Conservation (phyloP, 1,139 yeast species). For the Yamadazyma dendronema region DNA sequence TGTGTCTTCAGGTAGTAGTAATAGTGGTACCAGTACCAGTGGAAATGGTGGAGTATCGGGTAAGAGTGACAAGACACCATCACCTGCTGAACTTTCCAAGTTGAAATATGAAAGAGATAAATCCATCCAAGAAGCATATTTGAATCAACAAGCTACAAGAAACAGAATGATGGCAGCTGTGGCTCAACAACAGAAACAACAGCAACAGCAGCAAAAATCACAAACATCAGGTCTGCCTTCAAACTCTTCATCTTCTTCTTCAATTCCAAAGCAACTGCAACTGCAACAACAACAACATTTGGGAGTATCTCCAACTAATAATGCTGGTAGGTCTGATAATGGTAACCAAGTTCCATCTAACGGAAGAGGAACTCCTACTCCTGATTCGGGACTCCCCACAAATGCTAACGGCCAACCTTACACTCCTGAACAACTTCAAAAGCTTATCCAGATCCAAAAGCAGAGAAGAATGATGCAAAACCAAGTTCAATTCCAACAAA, state of each 20-base stretch:
- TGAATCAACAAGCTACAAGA: constrained; percentile 43
- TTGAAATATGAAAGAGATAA: constrained; percentile 84
- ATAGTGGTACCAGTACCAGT: constrained; percentile 1
- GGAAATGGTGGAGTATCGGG: background rate
- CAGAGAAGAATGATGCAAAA: constrained; percentile 51
- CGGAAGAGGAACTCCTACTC: constrained; percentile 1
- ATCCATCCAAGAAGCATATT: constrained; percentile 71
- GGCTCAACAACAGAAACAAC: constrained; percentile 18
- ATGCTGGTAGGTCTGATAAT: constrained; percentile 3
- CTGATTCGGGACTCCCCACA: constrained; percentile 2
- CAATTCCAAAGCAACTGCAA: background rate
- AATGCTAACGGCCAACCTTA: constrained; percentile 47
- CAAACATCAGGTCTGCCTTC: background rate
- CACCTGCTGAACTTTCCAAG: constrained; percentile 80
- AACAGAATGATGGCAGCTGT: constrained; percentile 19
- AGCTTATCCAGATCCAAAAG: constrained; percentile 49
- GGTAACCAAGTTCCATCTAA: background rate
- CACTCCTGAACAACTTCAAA: constrained; percentile 56
- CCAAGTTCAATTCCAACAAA: constrained; percentile 26
- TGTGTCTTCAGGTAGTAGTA: background rate
- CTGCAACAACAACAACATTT: constrained; percentile 1
- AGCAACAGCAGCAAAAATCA: constrained; percentile 4
- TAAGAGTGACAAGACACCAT: constrained; percentile 50
- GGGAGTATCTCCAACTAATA: constrained; percentile 14
- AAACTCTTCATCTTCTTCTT: background rate